A percentile compares a stretch with the other conserved stretches of the same genome.
These are phyloP conservation scores for Hippophae tibetana DNA, from an alignment of 306 rosid genomes.

Conservation along the genomic window DNA sequence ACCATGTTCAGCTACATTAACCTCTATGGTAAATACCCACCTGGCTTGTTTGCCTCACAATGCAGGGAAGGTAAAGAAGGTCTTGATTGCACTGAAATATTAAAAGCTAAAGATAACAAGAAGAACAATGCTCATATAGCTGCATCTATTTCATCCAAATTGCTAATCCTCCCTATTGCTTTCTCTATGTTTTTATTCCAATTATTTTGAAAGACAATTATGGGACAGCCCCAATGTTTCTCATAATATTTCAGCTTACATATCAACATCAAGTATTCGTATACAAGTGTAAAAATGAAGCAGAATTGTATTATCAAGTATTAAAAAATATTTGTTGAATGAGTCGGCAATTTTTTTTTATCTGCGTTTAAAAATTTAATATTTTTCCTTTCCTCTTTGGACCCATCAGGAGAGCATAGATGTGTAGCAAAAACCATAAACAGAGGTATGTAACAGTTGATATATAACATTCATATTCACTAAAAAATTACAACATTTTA, in stretches of 20 bases:
- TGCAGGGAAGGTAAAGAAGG: conserved; percentile 63
- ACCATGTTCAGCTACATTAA: conserved; percentile 93
- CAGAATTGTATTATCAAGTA: too few species aligned
- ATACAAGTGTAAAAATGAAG: not conserved
- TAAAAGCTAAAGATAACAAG: conserved; percentile 1
- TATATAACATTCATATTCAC: too few species aligned
- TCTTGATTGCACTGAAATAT: conserved; percentile 32
- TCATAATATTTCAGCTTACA: not conserved
- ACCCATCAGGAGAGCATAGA: too few species aligned
- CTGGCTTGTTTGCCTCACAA: conserved; percentile 67
- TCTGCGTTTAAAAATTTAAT: too few species aligned
- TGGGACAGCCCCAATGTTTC: conserved; percentile 2
- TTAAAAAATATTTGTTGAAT: too few species aligned
- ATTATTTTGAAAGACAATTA: conserved; percentile 21
- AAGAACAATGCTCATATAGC: conserved; percentile 8
- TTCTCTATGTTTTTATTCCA: conserved; percentile 23
- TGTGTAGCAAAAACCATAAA: too few species aligned
- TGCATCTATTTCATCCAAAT: conserved; percentile 16
- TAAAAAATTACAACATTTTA: too few species aligned
- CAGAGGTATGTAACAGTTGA: too few species aligned
- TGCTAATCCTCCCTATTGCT: conserved; percentile 13
- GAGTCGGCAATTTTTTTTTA: too few species aligned
- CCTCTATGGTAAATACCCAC: conserved; percentile 76
- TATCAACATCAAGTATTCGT: not conserved
- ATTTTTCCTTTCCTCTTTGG: too few species aligned